Evolutionary conservation across 306 rosid genomes (phyloP).

Genomic region (Calophaca sinica): DNA sequence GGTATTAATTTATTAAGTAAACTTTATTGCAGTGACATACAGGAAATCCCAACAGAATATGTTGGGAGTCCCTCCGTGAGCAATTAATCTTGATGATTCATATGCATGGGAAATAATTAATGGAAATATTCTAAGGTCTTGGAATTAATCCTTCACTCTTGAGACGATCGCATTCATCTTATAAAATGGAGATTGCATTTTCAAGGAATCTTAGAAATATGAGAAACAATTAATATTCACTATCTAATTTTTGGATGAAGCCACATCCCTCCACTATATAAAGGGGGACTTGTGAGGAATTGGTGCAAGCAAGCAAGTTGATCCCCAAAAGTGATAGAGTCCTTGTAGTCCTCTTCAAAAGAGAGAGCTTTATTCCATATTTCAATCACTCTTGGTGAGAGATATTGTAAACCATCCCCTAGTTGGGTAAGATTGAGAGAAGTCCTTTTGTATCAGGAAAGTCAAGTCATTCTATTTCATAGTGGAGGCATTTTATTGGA

Average conservation of each 20-base stretch:
- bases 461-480: neutral
- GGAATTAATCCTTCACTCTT: neutral
- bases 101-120: neutral
- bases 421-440: too few relatives aligned
- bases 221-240: neutral
- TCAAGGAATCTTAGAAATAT: neutral
- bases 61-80: neutral
- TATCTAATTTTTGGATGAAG: neutral
- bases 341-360: neutral
- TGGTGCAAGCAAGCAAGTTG: neutral
- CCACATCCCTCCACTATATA: neutral
- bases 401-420: too few relatives aligned
- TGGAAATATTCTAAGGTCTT: neutral
- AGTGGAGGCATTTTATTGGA: neutral
- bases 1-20: neutral
- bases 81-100: neutral
- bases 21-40: constrained; percentile 12
- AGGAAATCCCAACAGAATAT: constrained; percentile 10
- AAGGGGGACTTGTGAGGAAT: neutral
- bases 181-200: too few relatives aligned
- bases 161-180: neutral
- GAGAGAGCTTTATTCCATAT: neutral
- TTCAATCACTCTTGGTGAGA: too few relatives aligned
- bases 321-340: neutral
- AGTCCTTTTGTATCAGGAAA: too few relatives aligned